Conservation (phyloP, 495 filamentous ascomycete genomes). For the Aspergillus egyptiacus region DNA sequence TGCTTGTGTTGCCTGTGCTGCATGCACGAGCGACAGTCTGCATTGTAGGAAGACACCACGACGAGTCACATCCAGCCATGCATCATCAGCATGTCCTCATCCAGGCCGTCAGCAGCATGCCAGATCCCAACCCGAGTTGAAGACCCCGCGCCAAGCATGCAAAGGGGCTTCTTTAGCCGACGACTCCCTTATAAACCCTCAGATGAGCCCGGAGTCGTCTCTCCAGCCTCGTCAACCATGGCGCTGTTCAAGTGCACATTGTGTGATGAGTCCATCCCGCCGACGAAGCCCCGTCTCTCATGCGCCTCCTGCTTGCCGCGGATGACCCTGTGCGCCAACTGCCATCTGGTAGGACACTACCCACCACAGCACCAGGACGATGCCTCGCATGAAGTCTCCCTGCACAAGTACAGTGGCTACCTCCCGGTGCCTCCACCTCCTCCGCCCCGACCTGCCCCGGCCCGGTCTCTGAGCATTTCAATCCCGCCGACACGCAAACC, state of each 20-base stretch:
- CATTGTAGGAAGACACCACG: too few relatives aligned
- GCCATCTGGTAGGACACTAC: slow-evolving; percentile 4
- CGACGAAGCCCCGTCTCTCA: neutral
- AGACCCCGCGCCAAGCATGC: too few relatives aligned
- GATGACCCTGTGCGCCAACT: slow-evolving; percentile 7
- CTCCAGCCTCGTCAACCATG: neutral
- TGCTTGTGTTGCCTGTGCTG: too few relatives aligned
- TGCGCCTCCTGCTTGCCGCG: slow-evolving; percentile 2
- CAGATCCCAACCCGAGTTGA: too few relatives aligned
- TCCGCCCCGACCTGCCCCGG: neutral
- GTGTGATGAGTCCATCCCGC: slow-evolving; percentile 4
- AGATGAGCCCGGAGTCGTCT: neutral
- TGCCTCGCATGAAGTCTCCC: neutral
- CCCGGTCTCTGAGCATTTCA: neutral
- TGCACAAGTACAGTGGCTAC: slow-evolving; percentile 2
- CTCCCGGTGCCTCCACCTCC: slow-evolving; percentile 6
- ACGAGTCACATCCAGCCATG: too few relatives aligned
- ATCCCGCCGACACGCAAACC: neutral
- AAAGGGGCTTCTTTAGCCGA: neutral
- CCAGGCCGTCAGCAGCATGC: too few relatives aligned
- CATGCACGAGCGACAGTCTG: too few relatives aligned
- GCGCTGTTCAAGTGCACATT: slow-evolving; percentile 8
- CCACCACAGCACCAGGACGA: slow-evolving; percentile 3
- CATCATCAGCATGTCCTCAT: too few relatives aligned
- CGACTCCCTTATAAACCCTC: neutral